Base-by-base conservation (phyloP, 805 yeast genomes). In the Cyberlindnera samutprakarnensis region DNA sequence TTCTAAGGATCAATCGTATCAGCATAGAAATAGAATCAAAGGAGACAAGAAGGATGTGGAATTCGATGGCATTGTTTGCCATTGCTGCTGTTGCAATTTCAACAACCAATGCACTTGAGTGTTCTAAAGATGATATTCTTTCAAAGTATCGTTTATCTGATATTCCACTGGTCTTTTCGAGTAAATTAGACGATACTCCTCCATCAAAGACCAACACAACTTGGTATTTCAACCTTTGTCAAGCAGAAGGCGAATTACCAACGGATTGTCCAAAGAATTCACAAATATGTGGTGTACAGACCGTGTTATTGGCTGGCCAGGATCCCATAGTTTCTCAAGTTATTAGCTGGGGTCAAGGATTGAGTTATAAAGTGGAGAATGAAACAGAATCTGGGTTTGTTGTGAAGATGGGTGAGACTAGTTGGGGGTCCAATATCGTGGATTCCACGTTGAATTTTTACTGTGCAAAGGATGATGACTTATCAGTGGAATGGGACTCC, bases 181-280 rank as follows among this genome's bases (percentile, higher is more conserved):
- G 64, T 6, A 23, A 46, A 5, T 43, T 62, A 13, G 59, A 55
- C 20, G 69, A 67, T 27, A 84, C 96, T 9, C 97, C 97, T 13
- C 97, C 98, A 2, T 71, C 90, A 10, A 58, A 55, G 20, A 72
- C 82, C 2, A 67, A 61, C 30, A 56, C 66, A 21, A 65, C 72
- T 3, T 84, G 95, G 88, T 74, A 67, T 47, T 41, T 88, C 23
- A 80, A 85, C 31, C 62, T 86, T 7, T 85, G 94, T 59, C 75
- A 72, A 28, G 55, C 58, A 9, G 50, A 45, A 4, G 51, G 56
- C 0, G 51, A 61, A 7, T 60, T 65, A 8, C 43, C 35, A 3
- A 38, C 46, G 6, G 65, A 64, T 18, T 88, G 96, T 57, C 79
- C 87, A 1, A 59, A 61, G 28, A 76, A 79, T 40, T 73, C 88